phyloP scores from a whole-genome alignment of 345 rosid genomes.

The Eucalyptus cloeziana region DNA sequence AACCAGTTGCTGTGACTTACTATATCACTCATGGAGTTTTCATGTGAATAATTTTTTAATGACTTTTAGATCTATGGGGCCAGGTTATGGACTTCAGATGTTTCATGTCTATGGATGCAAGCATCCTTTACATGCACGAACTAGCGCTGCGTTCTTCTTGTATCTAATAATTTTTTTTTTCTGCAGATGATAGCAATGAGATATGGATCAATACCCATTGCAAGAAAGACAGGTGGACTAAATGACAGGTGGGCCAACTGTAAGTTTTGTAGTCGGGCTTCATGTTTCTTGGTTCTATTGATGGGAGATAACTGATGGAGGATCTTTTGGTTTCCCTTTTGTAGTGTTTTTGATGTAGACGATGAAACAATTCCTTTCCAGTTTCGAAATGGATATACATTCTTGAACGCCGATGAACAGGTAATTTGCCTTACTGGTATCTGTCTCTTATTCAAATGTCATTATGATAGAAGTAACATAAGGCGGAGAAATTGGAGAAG shows the following conservation, averaged over 20 bases:
- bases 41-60: background rate
- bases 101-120: background rate
- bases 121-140: background rate
- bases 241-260: slow-evolving; percentile 61
- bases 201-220: slow-evolving; percentile 82
- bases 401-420: slow-evolving; percentile 67
- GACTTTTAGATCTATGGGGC: background rate
- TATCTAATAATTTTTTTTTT: background rate
- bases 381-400: slow-evolving; percentile 69
- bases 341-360: slow-evolving; percentile 77
- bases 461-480: background rate
- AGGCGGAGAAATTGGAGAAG: background rate
- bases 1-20: background rate
- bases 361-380: slow-evolving; percentile 66
- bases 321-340: background rate
- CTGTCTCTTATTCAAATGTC: background rate
- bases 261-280: background rate
- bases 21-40: background rate
- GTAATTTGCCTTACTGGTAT: slow-evolving; percentile 8
- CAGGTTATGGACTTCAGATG: background rate
- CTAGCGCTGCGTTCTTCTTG: background rate
- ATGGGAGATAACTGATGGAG: background rate
- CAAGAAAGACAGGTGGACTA: slow-evolving; percentile 85
- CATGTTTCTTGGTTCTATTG: background rate
- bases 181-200: slow-evolving; percentile 92